Percentiles rank a stretch among this genome's conserved stretches.
These are phyloP conservation scores for Bonia amplexicaulis DNA, from an alignment of 176 grass and related monocot genomes.

Conservation along the genomic window DNA sequence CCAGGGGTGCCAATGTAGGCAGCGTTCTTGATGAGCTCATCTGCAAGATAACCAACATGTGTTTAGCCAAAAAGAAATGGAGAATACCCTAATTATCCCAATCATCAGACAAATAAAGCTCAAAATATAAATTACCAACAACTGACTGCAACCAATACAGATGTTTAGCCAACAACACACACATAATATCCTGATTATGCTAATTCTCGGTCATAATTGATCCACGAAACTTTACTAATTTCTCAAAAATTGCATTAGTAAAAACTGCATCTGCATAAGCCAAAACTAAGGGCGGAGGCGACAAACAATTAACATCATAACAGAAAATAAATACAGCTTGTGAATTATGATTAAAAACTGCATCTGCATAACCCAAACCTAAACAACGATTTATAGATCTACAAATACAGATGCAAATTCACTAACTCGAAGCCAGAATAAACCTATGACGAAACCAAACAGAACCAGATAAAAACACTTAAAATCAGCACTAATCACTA, in stretches of 20 bases:
- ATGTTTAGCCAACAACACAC: not conserved
- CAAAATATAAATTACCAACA: not conserved
- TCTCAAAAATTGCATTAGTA: not conserved
- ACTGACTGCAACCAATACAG: not conserved
- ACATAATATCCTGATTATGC: not conserved
- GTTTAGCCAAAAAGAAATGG: not conserved
- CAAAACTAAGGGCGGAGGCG: not conserved
- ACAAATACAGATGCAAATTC: not conserved
- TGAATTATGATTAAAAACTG: not conserved
- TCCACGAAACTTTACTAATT: not conserved
- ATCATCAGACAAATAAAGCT: not conserved
- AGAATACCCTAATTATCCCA: not conserved
- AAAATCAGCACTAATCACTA: not conserved
- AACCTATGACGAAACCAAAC: not conserved
- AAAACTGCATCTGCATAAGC: not conserved
- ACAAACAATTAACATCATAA: not conserved
- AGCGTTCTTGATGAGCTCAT: conserved; percentile 92
- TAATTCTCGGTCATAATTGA: not conserved
- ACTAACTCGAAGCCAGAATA: not conserved
- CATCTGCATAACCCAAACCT: not conserved
- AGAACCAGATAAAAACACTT: not conserved
- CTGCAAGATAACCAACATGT: conserved; percentile 21
- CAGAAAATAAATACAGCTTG: not conserved
- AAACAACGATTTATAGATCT: not conserved
- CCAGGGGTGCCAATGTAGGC: conserved; percentile 83